Conservation (phyloP, 1,139 yeast species). For the Yarrowia galli region DNA sequence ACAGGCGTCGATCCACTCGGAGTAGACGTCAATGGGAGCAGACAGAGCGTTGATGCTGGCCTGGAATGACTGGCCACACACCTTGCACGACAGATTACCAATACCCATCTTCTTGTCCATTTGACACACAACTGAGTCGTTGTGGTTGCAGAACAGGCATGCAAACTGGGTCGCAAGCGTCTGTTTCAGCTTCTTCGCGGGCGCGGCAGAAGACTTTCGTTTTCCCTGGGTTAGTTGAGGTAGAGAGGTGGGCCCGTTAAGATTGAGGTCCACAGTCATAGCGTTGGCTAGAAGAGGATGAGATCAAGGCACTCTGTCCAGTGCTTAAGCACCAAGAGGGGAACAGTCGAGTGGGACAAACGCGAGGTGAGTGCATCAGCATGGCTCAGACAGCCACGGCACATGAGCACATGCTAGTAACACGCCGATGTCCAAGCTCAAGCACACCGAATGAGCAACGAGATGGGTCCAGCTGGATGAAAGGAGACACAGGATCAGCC, state of each 20-base stretch:
- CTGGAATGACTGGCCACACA: constrained; percentile 94
- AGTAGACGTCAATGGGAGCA: constrained; percentile 92
- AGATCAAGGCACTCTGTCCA: background rate
- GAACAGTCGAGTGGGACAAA: no score
- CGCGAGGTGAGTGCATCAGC: no score
- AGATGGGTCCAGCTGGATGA: no score
- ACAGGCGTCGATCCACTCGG: constrained; percentile 99
- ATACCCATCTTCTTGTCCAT: constrained; percentile 86
- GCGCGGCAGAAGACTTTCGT: constrained; percentile 87
- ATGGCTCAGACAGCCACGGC: no score
- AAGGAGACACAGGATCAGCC: no score
- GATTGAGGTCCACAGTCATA: no score
- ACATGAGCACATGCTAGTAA: no score
- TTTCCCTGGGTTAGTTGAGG: constrained; percentile 64
- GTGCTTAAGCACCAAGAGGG: no score
- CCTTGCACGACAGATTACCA: constrained; percentile 87
- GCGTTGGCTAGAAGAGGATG: no score
- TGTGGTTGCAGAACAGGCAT: constrained; percentile 95
- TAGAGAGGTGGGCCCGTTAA: no score
- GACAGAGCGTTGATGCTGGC: constrained; percentile 79
- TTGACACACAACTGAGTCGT: constrained; percentile 85
- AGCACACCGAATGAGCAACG: no score
- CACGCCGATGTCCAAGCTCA: no score
- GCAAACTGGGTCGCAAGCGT: constrained; percentile 85
- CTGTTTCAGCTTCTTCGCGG: constrained; percentile 78